phyloP scores from a whole-genome alignment of 1,284 basidiomycete genomes.

The Malassezia psittaci region DNA sequence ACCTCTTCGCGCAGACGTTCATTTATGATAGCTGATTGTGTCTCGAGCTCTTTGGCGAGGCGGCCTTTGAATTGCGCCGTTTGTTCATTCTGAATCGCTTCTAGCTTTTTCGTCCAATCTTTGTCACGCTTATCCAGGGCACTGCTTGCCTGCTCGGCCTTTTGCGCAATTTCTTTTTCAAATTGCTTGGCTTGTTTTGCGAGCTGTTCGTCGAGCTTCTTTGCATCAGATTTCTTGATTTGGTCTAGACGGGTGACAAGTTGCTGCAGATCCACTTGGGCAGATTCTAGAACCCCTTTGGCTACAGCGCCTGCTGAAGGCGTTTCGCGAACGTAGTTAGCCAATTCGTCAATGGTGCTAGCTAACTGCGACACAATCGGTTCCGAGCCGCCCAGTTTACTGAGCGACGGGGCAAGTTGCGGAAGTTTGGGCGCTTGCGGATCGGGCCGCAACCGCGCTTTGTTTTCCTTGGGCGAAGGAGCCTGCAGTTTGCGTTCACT shows the following conservation, averaged over 20 bases:
- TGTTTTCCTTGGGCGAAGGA: slow-evolving; percentile 20
- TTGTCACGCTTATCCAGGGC: slow-evolving; percentile 76
- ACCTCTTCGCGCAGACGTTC: slow-evolving; percentile 78
- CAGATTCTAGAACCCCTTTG: slow-evolving; percentile 52
- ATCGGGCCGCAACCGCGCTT: slow-evolving; percentile 31
- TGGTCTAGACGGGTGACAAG: slow-evolving; percentile 69
- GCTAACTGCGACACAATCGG: slow-evolving; percentile 87
- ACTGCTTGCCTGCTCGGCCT: slow-evolving; percentile 72
- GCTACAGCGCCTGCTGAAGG: slow-evolving; percentile 53
- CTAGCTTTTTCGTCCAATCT: slow-evolving; percentile 71
- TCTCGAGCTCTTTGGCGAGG: slow-evolving; percentile 72
- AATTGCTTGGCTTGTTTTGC: slow-evolving; percentile 59
- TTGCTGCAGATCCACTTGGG: slow-evolving; percentile 67
- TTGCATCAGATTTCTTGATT: slow-evolving; percentile 70
- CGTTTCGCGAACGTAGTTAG: slow-evolving; percentile 60
- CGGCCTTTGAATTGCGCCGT: slow-evolving; percentile 73
- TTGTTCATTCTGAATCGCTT: slow-evolving; percentile 66
- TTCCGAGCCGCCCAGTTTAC: slow-evolving; percentile 64
- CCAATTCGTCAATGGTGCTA: slow-evolving; percentile 81
- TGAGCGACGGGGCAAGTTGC: slow-evolving; percentile 68
- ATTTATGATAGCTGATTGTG: slow-evolving; percentile 86
- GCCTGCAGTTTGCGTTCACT: slow-evolving; percentile 35
- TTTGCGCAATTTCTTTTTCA: slow-evolving; percentile 66
- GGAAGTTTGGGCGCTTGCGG: slow-evolving; percentile 51
- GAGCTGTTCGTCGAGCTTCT: slow-evolving; percentile 64